Base-by-base conservation (phyloP, 805 yeast species). In the Kurtzmaniella cleridarum region DNA sequence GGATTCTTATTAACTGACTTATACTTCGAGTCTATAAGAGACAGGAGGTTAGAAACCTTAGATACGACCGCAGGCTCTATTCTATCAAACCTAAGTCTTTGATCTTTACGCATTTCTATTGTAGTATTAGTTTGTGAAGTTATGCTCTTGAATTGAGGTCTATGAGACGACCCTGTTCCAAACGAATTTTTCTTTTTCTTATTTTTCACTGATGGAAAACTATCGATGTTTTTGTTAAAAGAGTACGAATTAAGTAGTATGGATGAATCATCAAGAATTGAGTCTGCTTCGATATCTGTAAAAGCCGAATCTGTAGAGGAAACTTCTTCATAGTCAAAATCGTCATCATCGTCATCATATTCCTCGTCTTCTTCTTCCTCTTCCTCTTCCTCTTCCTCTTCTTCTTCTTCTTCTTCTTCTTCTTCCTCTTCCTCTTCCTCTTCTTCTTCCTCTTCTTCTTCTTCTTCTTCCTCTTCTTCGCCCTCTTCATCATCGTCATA, bases 281-380 rank as follows among this genome's bases (percentile, higher is more conserved):
- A 64, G 29, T 61, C 69, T 3, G 58, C 57, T 35, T 68, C 73
- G 9, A 66, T 61, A 35, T 68, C 74, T 0, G 72, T 69, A 41
- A 68, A 66, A 11, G 70, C 71, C 2, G 73, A 66, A 34, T 69
- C 73, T 5, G 59, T 48, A 8, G 65, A 54, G 0, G 65, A 57
- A 3, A 45, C 47, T 13, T 54, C 62, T 9, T 55, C 53, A 14
- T 47, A 49, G 18, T 50, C 60, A 18, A 58, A 60, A 10, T 50
- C 62, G n/a, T 49, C 56, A 27, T 53, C 60, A 14, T 47, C 54
- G 5, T 53, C 59, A 9, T 54, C 59, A n/a, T 60, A 60, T 23
- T 48, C 45, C 20, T 60, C 58, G 15, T 46, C 53, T 12, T 49
- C 49, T 11, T 49, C 54, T 13, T 49, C 51, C 20, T 50, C 50